phyloP scores from a whole-genome alignment of 208 protist species.

The Leishmania arabica region DNA sequence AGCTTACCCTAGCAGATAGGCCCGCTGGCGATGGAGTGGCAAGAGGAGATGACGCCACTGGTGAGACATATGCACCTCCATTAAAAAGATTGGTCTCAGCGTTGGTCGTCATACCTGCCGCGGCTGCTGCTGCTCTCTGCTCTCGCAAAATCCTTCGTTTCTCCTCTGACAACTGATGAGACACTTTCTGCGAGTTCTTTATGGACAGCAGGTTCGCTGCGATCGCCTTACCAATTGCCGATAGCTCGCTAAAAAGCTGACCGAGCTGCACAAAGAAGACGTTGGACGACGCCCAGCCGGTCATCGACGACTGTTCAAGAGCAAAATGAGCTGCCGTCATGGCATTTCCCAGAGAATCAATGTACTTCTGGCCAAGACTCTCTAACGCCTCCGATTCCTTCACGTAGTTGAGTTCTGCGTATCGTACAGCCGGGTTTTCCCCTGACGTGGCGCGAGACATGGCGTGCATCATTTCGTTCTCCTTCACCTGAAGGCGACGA shows the following conservation, averaged over 20 bases:
- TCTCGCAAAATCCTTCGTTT: constrained; percentile 30
- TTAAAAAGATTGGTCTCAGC: not conserved
- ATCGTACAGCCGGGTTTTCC: constrained; percentile 21
- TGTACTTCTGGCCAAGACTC: constrained; percentile 33
- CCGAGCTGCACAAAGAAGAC: constrained; percentile 68
- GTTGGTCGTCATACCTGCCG: not conserved
- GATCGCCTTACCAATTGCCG: constrained; percentile 19
- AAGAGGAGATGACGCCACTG: not conserved
- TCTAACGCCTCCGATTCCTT: constrained; percentile 34
- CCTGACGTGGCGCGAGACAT: constrained; percentile 1
- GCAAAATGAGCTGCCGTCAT: constrained; percentile 58
- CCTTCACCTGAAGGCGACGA: constrained; percentile 46
- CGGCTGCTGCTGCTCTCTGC: constrained; percentile 4
- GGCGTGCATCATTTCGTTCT: constrained; percentile 17
- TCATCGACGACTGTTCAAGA: constrained; percentile 74
- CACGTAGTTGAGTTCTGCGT: constrained; percentile 33
- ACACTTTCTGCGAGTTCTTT: constrained; percentile 68
- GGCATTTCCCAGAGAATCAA: constrained; percentile 34
- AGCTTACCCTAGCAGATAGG: not conserved
- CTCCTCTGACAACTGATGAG: constrained; percentile 52
- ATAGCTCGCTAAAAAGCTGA: constrained; percentile 41
- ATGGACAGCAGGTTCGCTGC: constrained; percentile 36
- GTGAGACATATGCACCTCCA: not conserved
- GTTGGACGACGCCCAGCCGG: constrained; percentile 65
- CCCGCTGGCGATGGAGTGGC: not conserved